Evolutionary conservation across 2,329 filamentous ascomycete genomes (phyloP), one percentile per base, ranked within the genome.

Genomic region (Cytospora mali): DNA sequence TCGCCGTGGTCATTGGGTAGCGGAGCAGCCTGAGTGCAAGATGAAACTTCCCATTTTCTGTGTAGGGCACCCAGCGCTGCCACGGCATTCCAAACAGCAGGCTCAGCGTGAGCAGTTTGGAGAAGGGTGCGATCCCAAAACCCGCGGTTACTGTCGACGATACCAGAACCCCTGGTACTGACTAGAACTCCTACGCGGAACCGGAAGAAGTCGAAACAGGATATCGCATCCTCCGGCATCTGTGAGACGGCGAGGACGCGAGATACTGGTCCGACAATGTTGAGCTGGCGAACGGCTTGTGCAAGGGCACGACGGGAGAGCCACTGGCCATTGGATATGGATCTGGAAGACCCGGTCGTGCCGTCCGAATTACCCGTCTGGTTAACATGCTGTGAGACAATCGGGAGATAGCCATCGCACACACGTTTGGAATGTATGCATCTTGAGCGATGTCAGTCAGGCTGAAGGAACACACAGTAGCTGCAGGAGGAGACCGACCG

Each of bases 61-160:
- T 76, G 74, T 51, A 77, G 66, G 4, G 74, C 74, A 0, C 75
- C 75, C 3, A 77, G 51, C 0, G 74, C 74, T 6, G 75, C 70
- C 0, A 71, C 71, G 3, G 73, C 73, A 35, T 73, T 71, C 75
- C 74, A 76, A 0, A 74, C 70, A 5, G 75, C 73, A 10, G 73
- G 72, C 58, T 76, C 74, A 52, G 58, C 64, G 58, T 75, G 73
- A 0, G 75, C 73, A 2, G 74, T 65, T 68, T 76, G 74, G 0
- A 76, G 66, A 4, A 75, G 39, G 10, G 71, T 68, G 9, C 64
- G 62, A 10, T 66, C 69, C 75, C 75, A 76, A 54, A 76, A 76
- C 3, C 55, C 59, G 7, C 25, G 50, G 1, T 42, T 31, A 14
- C 29, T 23, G 7, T 39, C 39, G 28, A 51, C 14, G 9, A 33